Evolutionary conservation across 768 basidiomycete genomes (phyloP).

Genomic region (Termitomyces titanicus): DNA sequence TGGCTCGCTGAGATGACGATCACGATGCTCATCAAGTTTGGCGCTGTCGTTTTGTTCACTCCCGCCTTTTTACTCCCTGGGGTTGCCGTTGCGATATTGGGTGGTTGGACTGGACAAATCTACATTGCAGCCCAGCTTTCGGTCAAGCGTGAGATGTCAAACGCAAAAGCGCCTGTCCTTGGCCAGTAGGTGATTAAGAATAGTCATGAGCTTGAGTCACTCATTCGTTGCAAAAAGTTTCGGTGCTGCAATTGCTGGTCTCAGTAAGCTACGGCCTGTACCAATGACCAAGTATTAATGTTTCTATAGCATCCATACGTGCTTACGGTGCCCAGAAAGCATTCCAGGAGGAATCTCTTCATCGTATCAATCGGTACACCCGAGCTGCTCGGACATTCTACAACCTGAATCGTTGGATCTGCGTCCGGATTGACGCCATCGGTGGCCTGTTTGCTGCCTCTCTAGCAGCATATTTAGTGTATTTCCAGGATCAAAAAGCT

Average conservation of each 20-base stretch:
- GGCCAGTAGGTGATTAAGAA: conserved; percentile 36
- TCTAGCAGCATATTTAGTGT: conserved; percentile 55
- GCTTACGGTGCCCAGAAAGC: conserved; percentile 58
- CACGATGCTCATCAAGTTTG: conserved; percentile 38
- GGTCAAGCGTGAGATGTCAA: conserved; percentile 45
- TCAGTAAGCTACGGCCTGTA: conserved; percentile 29
- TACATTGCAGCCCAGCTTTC: conserved; percentile 46
- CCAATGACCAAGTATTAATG: neutral
- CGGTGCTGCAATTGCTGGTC: conserved; percentile 55
- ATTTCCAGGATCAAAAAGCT: conserved; percentile 36
- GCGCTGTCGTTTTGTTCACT: conserved; percentile 39
- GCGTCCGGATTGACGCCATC: conserved; percentile 53
- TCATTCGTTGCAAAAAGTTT: conserved; percentile 26
- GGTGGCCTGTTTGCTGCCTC: conserved; percentile 52
- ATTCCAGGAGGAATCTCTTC: conserved; percentile 41
- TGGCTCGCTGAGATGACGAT: conserved; percentile 25
- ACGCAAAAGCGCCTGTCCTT: conserved; percentile 31
- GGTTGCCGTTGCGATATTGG: conserved; percentile 36
- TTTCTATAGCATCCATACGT: conserved; percentile 46
- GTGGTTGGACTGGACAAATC: conserved; percentile 38
- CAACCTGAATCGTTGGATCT: conserved; percentile 45
- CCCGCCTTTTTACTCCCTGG: conserved; percentile 48
- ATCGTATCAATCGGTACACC: conserved; percentile 52
- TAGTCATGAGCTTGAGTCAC: conserved; percentile 1
- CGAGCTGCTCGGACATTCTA: conserved; percentile 45